A percentile compares a stretch with the other conserved stretches of the same genome.
Evolutionary conservation across 495 filamentous ascomycete genomes (phyloP).

Genomic region (Lophium mytilinum): DNA sequence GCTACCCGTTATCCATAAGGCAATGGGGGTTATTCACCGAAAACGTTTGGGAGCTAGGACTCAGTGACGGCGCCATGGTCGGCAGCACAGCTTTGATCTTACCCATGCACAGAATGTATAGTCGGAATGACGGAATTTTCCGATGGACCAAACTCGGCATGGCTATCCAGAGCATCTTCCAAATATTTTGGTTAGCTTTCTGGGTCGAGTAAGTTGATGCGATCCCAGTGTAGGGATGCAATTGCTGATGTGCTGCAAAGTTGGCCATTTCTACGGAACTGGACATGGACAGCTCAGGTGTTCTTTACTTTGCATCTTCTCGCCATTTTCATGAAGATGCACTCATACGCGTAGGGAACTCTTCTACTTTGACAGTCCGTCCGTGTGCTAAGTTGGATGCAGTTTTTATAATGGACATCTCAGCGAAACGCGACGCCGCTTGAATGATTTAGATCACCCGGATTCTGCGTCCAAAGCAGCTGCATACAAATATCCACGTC

Average conservation of each 20-base stretch:
- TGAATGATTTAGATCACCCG: slow-evolving; percentile 72
- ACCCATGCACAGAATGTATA: slow-evolving; percentile 64
- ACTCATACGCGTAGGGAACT: slow-evolving; percentile 63
- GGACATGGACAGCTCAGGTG: slow-evolving; percentile 94
- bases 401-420: slow-evolving; percentile 93
- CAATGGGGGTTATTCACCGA: slow-evolving; percentile 83
- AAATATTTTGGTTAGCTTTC: slow-evolving; percentile 66
- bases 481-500: slow-evolving; percentile 68
- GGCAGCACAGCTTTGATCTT: slow-evolving; percentile 60
- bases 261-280: slow-evolving; percentile 77
- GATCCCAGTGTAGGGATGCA: background rate
- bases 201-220: slow-evolving; percentile 62
- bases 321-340: slow-evolving; percentile 94
- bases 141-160: slow-evolving; percentile 72
- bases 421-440: slow-evolving; percentile 70
- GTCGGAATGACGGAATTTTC: slow-evolving; percentile 45
- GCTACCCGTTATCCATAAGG: slow-evolving; percentile 68
- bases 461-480: slow-evolving; percentile 57
- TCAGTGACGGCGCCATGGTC: slow-evolving; percentile 82
- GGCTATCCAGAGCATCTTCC: slow-evolving; percentile 71
- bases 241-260: slow-evolving; percentile 34
- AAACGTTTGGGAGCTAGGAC: slow-evolving; percentile 76
- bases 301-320: slow-evolving; percentile 88
- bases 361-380: background rate
- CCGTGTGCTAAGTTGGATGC: background rate